These are phyloP conservation scores for Geotrichum aggregatum DNA, from an alignment of 1,139 yeast genomes.

Conservation along the genomic window DNA sequence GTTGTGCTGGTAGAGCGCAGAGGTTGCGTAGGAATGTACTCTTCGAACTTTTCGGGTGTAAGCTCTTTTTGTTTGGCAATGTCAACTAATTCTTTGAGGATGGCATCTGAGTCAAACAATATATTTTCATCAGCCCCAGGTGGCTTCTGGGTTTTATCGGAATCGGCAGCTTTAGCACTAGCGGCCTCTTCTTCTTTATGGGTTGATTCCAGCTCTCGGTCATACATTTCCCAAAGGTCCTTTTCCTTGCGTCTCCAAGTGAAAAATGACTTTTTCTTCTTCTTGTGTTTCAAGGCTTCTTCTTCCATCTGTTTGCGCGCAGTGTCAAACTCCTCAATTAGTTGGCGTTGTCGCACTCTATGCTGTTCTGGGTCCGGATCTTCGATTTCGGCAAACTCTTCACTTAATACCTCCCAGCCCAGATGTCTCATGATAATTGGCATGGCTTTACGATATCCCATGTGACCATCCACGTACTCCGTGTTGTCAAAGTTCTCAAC, in stretches of 20 bases:
- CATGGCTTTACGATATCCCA: conserved; percentile 92
- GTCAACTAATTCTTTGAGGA: conserved; percentile 34
- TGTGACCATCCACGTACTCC: conserved; percentile 84
- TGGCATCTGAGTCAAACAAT: conserved; percentile 42
- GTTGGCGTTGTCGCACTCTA: conserved; percentile 69
- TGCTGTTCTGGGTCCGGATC: conserved; percentile 90
- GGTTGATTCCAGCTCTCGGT: conserved; percentile 30
- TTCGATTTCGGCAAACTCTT: conserved; percentile 91
- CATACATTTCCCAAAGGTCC: conserved; percentile 83
- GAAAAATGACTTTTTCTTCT: conserved; percentile 37
- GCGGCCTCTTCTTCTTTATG: conserved; percentile 16
- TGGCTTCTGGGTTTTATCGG: not conserved
- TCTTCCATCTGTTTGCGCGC: conserved; percentile 56
- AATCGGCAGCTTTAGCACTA: conserved; percentile 17
- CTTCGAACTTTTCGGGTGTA: conserved; percentile 10
- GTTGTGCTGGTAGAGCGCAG: not conserved
- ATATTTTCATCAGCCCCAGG: conserved; percentile 9
- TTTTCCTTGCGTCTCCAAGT: conserved; percentile 67
- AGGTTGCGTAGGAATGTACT: conserved; percentile 18
- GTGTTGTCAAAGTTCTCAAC: conserved; percentile 87
- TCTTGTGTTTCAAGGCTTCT: conserved; percentile 35
- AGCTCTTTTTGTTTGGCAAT: conserved; percentile 21
- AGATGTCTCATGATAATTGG: conserved; percentile 67
- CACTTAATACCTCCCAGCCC: conserved; percentile 81
- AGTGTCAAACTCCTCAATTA: conserved; percentile 78